Percentiles rank a stretch among this genome's conserved stretches.
Conservation (phyloP, 169 alveolate genomes). For the Miamiensis avidus region DNA sequence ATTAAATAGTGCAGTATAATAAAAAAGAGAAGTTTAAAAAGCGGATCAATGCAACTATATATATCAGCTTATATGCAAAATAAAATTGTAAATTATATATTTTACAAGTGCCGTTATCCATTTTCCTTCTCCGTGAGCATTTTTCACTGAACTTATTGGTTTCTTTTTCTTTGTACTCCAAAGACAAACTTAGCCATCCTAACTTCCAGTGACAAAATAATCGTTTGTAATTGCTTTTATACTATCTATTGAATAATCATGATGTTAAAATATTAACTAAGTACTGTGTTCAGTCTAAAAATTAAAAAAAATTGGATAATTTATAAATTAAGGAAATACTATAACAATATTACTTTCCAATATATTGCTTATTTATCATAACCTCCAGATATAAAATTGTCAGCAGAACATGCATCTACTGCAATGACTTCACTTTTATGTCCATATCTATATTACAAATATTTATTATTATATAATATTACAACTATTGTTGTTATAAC, state of each 20-base stretch:
- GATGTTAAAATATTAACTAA: conserved; percentile 33
- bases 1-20: too few species aligned
- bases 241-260: conserved; percentile 41
- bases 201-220: conserved; percentile 27
- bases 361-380: conserved; percentile 40
- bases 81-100: too few species aligned
- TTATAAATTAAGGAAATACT: not conserved
- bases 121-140: conserved; percentile 34
- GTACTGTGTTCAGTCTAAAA: conserved; percentile 33
- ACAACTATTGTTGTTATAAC: not conserved
- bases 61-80: too few species aligned
- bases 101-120: conserved; percentile 50
- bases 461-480: not conserved
- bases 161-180: conserved; percentile 42
- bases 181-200: conserved; percentile 25
- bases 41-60: too few species aligned
- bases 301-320: not conserved
- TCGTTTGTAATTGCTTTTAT: conserved; percentile 37
- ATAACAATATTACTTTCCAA: conserved; percentile 26
- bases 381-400: conserved; percentile 38
- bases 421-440: conserved; percentile 39
- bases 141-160: conserved; percentile 13
- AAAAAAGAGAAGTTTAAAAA: too few species aligned
- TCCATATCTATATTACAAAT: conserved; percentile 35
- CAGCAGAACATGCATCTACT: conserved; percentile 31